Evolutionary conservation across 805 yeast genomes (phyloP).

Genomic region (Kluyveromyces siamensis): DNA sequence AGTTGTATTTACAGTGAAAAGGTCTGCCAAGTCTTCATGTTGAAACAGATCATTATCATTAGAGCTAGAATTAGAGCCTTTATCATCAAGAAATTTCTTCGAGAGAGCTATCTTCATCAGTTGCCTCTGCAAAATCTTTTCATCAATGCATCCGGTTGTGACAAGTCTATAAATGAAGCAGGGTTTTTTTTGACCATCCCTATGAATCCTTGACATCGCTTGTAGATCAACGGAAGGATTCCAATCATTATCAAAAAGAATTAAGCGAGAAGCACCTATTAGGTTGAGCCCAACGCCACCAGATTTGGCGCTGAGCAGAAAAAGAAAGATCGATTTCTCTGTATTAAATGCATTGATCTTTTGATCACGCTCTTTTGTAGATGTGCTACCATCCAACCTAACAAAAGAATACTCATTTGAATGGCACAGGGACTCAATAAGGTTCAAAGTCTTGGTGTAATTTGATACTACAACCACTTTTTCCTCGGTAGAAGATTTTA

Average conservation of each 20-base stretch:
- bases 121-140: conserved; percentile 88
- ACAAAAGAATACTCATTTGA: conserved; percentile 41
- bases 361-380: conserved; percentile 51
- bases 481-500: conserved; percentile 40
- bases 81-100: conserved; percentile 49
- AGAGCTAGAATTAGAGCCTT: conserved; percentile 19
- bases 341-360: conserved; percentile 65
- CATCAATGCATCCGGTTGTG: conserved; percentile 88
- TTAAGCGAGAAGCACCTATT: conserved; percentile 78
- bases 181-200: conserved; percentile 82
- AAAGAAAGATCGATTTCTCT: conserved; percentile 42
- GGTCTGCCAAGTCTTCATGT: conserved; percentile 56
- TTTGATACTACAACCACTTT: conserved; percentile 83
- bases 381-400: conserved; percentile 81
- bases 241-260: conserved; percentile 93
- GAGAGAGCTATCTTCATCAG: conserved; percentile 74
- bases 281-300: conserved; percentile 92
- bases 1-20: conserved; percentile 50
- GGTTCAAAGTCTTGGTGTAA: conserved; percentile 77
- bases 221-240: conserved; percentile 89
- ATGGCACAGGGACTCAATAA: conserved; percentile 50
- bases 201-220: conserved; percentile 90
- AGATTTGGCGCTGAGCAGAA: conserved; percentile 77
- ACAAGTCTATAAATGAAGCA: conserved; percentile 76
- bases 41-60: conserved; percentile 62